Evolutionary conservation across 345 rosid species (phyloP), one percentile per base, ranked within the genome.

Genomic region (Lumnitzera racemosa): DNA sequence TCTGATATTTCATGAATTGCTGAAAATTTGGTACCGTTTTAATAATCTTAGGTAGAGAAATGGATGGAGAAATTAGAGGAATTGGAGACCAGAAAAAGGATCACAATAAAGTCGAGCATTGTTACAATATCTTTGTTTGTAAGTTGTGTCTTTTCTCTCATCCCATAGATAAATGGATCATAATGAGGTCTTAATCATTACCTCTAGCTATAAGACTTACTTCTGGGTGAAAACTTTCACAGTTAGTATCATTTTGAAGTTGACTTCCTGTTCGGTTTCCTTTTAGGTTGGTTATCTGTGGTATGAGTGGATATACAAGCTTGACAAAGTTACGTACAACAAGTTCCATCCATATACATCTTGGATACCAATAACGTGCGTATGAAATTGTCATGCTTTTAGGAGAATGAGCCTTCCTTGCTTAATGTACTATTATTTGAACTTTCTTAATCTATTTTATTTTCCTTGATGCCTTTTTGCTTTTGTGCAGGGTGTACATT

Each of bases 31-130:
- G 51, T 24, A 15, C 58, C 61, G 49, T 52, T 67, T 74, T 52
- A 65, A 56, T 51, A 57, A 62, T 66, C 50, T 51, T 72, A 94
- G 99, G 91, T 86, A 46, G 97, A 94, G 86, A 94, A 81, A 77
- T 94, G 90, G 97, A 88, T 88, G 95, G 97, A 94, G 63, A 94
- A 83, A 76, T 70, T 94, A 83, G 99, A 90, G 77, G 99, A 94
- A 65, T 76, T 82, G 68, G 95, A 90, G 77, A 64, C 78, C 47
- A 90, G 72, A 86, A 86, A 70, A 78, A 86, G 77, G 76, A 43
- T 77, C 46, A 75, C 86, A 14, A 79, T 94, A 59, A 94, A 90
- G 74, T 69, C 86, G 0, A 57, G 79, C 59, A 68, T 94, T 11
- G 87, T 83, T 47, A 65, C 84, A 15, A 58, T 74, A 51, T 55